A percentile compares a stretch with the other conserved stretches of the same genome.
phyloP scores from a whole-genome alignment of 495 filamentous ascomycete species.

The Acidiella bohemica region DNA sequence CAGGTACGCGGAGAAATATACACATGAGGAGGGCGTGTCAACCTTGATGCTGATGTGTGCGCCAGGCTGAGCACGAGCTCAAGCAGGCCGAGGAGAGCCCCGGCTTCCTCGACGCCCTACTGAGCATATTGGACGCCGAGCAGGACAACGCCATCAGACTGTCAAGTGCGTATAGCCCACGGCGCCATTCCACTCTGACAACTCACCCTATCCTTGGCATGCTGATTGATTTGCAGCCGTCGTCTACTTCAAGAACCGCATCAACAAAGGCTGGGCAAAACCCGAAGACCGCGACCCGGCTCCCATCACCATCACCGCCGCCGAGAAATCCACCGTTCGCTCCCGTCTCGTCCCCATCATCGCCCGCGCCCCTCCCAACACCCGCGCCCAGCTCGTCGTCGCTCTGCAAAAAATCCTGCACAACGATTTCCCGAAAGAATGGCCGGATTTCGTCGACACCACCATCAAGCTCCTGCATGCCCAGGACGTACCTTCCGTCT shows the following conservation, averaged over 20 bases:
- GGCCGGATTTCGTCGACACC: slow-evolving; percentile 85
- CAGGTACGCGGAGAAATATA: slow-evolving; percentile 87
- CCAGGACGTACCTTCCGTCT: slow-evolving; percentile 70
- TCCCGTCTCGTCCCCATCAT: slow-evolving; percentile 79
- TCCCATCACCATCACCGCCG: slow-evolving; percentile 59
- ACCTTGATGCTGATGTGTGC: too few relatives aligned
- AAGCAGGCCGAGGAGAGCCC: slow-evolving; percentile 76
- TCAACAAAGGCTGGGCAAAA: slow-evolving; percentile 75
- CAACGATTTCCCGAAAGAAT: slow-evolving; percentile 84
- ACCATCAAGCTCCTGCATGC: slow-evolving; percentile 75
- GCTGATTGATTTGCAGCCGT: slow-evolving; percentile 48
- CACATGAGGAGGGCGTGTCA: too few relatives aligned
- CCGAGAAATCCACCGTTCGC: slow-evolving; percentile 77
- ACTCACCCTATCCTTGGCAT: too few relatives aligned
- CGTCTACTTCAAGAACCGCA: slow-evolving; percentile 94
- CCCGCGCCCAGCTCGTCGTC: slow-evolving; percentile 82
- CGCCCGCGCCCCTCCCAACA: slow-evolving; percentile 59
- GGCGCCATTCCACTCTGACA: too few relatives aligned
- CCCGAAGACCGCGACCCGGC: slow-evolving; percentile 51
- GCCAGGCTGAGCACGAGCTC: neutral
- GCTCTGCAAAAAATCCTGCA: slow-evolving; percentile 91
- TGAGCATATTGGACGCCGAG: slow-evolving; percentile 81
- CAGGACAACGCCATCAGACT: slow-evolving; percentile 70
- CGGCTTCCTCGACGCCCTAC: slow-evolving; percentile 77
- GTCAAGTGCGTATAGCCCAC: slow-evolving; percentile 51